Conservation (phyloP, 306 rosid genomes). For the Phaseolus lunatus region DNA sequence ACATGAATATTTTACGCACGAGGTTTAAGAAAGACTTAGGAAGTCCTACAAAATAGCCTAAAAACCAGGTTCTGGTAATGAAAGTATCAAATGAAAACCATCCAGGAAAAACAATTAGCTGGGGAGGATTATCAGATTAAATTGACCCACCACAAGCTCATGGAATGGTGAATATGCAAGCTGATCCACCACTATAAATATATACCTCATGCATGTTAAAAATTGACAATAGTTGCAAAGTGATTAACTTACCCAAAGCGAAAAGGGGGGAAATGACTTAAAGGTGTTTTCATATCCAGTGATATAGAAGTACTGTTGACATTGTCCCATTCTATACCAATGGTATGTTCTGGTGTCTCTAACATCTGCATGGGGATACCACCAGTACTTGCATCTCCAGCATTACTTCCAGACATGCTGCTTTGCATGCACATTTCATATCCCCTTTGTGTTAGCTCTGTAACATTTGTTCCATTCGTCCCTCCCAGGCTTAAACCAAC, state of each 20-base stretch:
- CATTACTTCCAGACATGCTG: constrained; percentile 67
- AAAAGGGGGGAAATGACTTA: constrained; percentile 96
- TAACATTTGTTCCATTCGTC: constrained; percentile 60
- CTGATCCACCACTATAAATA: background rate
- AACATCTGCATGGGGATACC: constrained; percentile 82
- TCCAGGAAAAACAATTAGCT: constrained; percentile 25
- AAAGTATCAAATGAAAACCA: constrained; percentile 36
- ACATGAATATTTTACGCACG: background rate
- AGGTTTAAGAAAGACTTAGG: background rate
- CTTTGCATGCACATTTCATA: constrained; percentile 78
- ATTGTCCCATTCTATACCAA: constrained; percentile 91
- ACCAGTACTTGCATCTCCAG: constrained; percentile 75
- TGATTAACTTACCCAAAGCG: constrained; percentile 88
- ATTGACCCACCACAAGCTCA: constrained; percentile 30
- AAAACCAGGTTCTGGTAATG: constrained; percentile 4
- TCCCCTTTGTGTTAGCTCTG: constrained; percentile 75
- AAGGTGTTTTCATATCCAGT: constrained; percentile 95
- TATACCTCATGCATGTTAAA: constrained; percentile 24
- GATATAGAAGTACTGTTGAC: constrained; percentile 75
- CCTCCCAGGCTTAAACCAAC: constrained; percentile 92
- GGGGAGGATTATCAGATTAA: constrained; percentile 22
- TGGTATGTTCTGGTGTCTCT: constrained; percentile 74
- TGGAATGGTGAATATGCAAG: background rate
- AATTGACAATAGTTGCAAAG: constrained; percentile 39
- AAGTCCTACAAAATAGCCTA: constrained; percentile 30